Base-by-base conservation (phyloP, 768 basidiomycete species). In the Serpula lacrymans region DNA sequence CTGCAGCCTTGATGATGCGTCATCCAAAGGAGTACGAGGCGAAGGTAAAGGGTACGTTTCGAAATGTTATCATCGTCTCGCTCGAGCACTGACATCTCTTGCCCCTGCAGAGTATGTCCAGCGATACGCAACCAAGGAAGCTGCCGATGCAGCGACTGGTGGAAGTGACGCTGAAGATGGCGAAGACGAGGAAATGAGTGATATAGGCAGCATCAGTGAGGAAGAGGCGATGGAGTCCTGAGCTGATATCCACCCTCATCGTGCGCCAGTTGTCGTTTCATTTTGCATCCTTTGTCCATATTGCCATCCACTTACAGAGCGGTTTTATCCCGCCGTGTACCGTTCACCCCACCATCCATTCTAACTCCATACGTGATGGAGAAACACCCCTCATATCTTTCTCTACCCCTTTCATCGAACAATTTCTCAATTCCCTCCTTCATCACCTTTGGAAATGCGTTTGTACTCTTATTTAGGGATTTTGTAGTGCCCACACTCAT, bases 1-100 rank as follows among this genome's bases (percentile, higher is more conserved):
- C 96, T 14, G 96, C 96, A 7, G 92, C 95, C 2, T 72, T 99
- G 26, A 77, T 98, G 47, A 93, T 98, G 90, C 86, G 95, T 21
- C 94, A 98, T 59, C 93, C 93, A 24, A 92, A 94, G 62, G 86
- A 91, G 48, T 99, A 99, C 54, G 92, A 95, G 49, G 76, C 75
- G 17, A 95, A 90, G 60, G 94, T 99, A 42, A 91, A 92, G 70
- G 91, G 90, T 86, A 55, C 23, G 75, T 51, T 16, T 27, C 20
- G n/a, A n/a, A n/a, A n/a, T 23, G 18, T 35, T 21, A 29, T 22
- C 28, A 26, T 29, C 14, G 12, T n/a, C 13, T 22, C 31, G 32
- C 14, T 17, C 18, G 14, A 42, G n/a, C 18, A 16, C 26, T 28
- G 5, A 45, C 34, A 21, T n/a, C 26, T 50, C 30, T 50, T 40